Base-by-base conservation (phyloP, 371 early-diverging fungal genomes). In the Mortierella sp. region DNA sequence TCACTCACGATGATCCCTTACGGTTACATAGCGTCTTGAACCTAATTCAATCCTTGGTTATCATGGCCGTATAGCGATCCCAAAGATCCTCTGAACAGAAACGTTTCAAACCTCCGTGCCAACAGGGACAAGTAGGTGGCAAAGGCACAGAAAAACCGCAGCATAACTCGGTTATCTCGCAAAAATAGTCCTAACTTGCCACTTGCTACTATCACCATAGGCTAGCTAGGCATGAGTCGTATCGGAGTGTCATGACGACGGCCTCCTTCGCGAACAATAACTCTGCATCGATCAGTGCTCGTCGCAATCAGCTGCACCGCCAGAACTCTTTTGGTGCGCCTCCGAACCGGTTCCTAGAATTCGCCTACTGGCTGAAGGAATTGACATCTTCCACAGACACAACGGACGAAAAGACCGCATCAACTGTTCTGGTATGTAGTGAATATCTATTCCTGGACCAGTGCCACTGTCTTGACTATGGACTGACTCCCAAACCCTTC, bases 321-420 rank as follows among this genome's bases (percentile, higher is more conserved):
- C 78, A 70, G 46, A 76, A 70, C 50, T 60, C 70, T 27, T 61
- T 60, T 50, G 78, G 78, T 0, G 57, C 15, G 9, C 44, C 50
- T 4, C 78, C 78, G 2, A 65, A 54, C 50, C 39, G 34, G 19
- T 55, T 76, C 48, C 1, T 61, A 19, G 43, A 21, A 0, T 43
- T 53, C 21, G 2, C 43, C 23, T 65, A 69, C 51, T 42, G 50
- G 52, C 42, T 76, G 24, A 69, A 50, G 32, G 78, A 70, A 4
- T 26, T 64, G 39, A 61, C 58, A 30, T 34, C 23, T 5, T 64
- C 70, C 2, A 44, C 70, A 7, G 78, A 76, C 19, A 59, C 78
- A 6, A 64, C 70, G 17, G 78, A 76, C 19, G 78, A 76, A 27
- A 76, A 76, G 46, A 47, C 61, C 21, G 30, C 62, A 17, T 76